Conservation (phyloP, 257 asterid species). For the Plantago elongata region DNA sequence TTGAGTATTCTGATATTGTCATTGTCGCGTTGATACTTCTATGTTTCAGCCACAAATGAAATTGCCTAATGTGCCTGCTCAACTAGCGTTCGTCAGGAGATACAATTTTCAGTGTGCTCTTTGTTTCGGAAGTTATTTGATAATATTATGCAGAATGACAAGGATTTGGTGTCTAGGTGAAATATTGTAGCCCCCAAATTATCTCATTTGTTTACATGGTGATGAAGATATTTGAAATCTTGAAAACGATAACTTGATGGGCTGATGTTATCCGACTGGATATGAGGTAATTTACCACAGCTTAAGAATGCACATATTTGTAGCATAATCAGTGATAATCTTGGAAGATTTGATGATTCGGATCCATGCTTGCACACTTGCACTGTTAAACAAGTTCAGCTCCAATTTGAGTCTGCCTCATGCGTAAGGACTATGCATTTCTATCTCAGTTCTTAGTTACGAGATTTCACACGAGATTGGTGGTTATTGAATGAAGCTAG, state of each 20-base stretch:
- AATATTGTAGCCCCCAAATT: constrained; percentile 23
- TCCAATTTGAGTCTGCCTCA: constrained; percentile 46
- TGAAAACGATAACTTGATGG: constrained; percentile 54
- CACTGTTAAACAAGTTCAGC: constrained; percentile 45
- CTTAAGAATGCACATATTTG: constrained; percentile 42
- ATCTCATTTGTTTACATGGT: constrained; percentile 28
- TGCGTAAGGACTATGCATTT: constrained; percentile 57
- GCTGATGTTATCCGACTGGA: constrained; percentile 63
- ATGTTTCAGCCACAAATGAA: no score
- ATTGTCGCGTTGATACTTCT: no score
- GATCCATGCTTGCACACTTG: constrained; percentile 41
- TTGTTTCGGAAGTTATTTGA: no score
- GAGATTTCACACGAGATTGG: constrained; percentile 35
- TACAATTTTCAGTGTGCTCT: no score
- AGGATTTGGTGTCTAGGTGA: no score
- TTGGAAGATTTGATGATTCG: constrained; percentile 67
- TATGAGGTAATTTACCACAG: constrained; percentile 32
- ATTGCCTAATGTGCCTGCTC: no score
- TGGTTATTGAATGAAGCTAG: constrained; percentile 54
- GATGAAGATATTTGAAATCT: constrained; percentile 39
- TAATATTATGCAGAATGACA: no score
- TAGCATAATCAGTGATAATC: constrained; percentile 55
- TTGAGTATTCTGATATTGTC: no score
- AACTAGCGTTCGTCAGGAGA: no score
- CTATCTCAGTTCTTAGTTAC: constrained; percentile 37